Base-by-base conservation (phyloP, 768 basidiomycete species). In the Mycena kentingensis region DNA sequence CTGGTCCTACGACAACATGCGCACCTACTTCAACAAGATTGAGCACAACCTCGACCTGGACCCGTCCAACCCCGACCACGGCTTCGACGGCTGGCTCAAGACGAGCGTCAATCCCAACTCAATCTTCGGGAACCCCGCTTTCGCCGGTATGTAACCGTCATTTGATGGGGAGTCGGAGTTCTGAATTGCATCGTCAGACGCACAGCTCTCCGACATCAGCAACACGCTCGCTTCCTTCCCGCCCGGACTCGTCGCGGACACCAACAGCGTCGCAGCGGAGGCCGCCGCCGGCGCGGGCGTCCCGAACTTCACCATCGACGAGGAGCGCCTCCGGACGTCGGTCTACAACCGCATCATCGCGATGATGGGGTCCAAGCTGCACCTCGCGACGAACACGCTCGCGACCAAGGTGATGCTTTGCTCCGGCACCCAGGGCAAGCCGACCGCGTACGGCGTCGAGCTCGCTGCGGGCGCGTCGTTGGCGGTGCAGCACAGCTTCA, bases 1-100 rank as follows among this genome's bases (percentile, higher is more conserved):
- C 2, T 69, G 68, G 68, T 65, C 64, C 7, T 46, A 65, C 32
- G 45, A 63, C 19, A 67, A 65, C 36, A 69, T 69, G 65, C 68
- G 67, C 24, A 51, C 55, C 39, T 69, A 69, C 41, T 68, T 65
- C 56, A 57, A 60, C 13, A 62, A 49, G 19, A 58, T 69, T 25
- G 67, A 69, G 46, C 32, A 64, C 3, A 65, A 67, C 49, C 44
- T 61, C 15, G 58, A 67, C 46, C 57, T 52, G 38, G 22, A 54
- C 15, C 52, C 61, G 18, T 29, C 51, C 16, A 48, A 50, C 31
- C 55, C 59, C 24, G 66, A 69, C 18, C 68, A 69, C 36, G 68
- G 68, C 4, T 65, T 61, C 41, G 29, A 64, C 31, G 68, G 68
- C 37, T 69, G 68, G 68, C 46, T 69, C 37, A 63, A 62, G 19